phyloP scores from a whole-genome alignment of 2,329 filamentous ascomycete genomes.

The Ascochyta rabiei region DNA sequence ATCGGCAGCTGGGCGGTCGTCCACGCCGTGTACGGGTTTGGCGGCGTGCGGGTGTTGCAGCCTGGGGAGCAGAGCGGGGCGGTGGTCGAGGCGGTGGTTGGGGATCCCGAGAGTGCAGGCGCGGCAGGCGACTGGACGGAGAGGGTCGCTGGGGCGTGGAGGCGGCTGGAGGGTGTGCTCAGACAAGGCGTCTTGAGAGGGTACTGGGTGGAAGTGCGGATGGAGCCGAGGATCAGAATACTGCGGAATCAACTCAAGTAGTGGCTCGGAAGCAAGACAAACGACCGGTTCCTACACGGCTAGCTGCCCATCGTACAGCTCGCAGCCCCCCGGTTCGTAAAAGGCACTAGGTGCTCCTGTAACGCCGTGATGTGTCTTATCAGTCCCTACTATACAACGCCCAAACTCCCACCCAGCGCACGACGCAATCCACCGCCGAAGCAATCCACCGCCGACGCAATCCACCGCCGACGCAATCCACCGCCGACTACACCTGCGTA shows the following conservation, averaged over 20 bases:
- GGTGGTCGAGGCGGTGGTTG: constrained; percentile 20
- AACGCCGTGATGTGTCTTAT: not conserved
- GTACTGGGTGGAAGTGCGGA: constrained; percentile 61
- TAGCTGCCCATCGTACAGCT: not conserved
- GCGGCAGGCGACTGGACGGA: constrained; percentile 22
- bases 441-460: not conserved
- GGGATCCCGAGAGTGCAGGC: constrained; percentile 18
- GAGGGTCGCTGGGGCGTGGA: constrained; percentile 32
- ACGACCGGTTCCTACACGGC: no score
- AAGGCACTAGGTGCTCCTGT: no score
- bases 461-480: not conserved
- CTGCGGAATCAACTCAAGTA: constrained; percentile 47
- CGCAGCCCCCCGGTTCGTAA: not conserved
- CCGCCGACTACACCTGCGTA: not conserved
- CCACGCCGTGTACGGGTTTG: constrained; percentile 58
- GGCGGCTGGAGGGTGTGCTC: constrained; percentile 42
- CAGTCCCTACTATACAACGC: constrained; percentile 1
- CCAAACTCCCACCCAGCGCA: not conserved
- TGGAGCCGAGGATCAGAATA: constrained; percentile 61
- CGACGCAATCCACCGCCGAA: not conserved
- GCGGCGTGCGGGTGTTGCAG: constrained; percentile 55
- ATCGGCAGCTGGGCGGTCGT: constrained; percentile 61
- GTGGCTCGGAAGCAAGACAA: not conserved
- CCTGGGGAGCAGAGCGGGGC: constrained; percentile 47
- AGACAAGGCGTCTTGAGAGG: constrained; percentile 50